phyloP scores from a whole-genome alignment of 192 early-diverging fungal species.

The Coemansia sp. region DNA sequence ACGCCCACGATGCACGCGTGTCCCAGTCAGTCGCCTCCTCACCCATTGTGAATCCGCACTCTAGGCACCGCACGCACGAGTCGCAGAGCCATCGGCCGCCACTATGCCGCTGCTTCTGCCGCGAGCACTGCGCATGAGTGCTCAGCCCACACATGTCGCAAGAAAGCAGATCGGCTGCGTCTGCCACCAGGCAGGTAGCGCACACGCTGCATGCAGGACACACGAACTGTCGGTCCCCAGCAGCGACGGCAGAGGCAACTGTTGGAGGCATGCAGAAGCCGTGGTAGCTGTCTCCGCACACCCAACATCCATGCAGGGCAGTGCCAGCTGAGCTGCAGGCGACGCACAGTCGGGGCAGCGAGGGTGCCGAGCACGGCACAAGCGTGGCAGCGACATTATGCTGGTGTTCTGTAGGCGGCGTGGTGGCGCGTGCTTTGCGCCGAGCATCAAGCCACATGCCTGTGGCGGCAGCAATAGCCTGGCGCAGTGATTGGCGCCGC shows the following conservation, averaged over 20 bases:
- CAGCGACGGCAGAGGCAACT: no score
- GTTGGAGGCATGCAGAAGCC: conserved; percentile 37
- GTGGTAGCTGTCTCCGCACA: conserved; percentile 60
- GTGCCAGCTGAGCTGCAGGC: conserved; percentile 33
- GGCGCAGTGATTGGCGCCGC: conserved; percentile 38
- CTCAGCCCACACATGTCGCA: conserved; percentile 37
- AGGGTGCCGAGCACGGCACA: background rate
- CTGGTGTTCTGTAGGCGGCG: background rate
- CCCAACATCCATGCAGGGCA: conserved; percentile 32
- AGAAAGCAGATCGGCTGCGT: conserved; percentile 18
- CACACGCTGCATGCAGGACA: conserved; percentile 48
- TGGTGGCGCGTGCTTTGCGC: background rate
- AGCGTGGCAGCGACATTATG: background rate
- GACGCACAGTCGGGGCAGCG: conserved; percentile 18
- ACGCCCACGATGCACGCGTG: conserved; percentile 40
- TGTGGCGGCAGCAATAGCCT: conserved; percentile 21
- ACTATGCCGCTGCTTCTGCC: conserved; percentile 13
- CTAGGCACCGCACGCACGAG: conserved; percentile 37
- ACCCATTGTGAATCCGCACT: conserved; percentile 40
- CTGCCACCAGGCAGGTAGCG: conserved; percentile 14
- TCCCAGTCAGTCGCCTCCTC: background rate
- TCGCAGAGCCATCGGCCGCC: conserved; percentile 52
- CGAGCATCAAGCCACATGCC: conserved; percentile 18
- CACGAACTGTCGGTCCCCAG: conserved; percentile 11
- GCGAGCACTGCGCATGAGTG: conserved; percentile 37